phyloP scores from a whole-genome alignment of 352 stramenopile species.

The Globisporangium rhizosaccharum region DNA sequence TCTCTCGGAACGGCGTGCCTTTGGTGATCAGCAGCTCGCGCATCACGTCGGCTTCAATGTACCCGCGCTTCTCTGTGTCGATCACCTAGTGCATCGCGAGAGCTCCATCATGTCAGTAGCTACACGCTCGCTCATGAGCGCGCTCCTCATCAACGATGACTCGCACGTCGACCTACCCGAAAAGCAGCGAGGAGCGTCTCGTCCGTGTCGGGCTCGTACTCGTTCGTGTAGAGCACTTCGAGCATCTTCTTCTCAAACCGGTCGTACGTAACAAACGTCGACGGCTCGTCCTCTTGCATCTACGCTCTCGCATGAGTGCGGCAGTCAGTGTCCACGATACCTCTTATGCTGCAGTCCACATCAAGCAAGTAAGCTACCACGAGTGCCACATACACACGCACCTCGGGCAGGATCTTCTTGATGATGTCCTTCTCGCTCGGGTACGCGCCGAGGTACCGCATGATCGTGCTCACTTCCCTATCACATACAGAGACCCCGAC shows the following conservation, averaged over 20 bases:
- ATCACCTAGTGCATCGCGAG: conserved; percentile 31
- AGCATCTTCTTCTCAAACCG: conserved; percentile 93
- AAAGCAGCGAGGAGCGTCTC: conserved; percentile 86
- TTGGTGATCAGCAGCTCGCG: conserved; percentile 86
- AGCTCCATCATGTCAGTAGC: background rate
- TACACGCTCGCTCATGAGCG: background rate
- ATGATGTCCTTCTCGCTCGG: conserved; percentile 89
- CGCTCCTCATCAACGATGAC: background rate
- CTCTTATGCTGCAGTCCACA: background rate
- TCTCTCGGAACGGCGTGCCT: conserved; percentile 86
- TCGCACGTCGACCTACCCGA: conserved; percentile 17
- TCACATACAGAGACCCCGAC: background rate
- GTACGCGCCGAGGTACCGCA: conserved; percentile 87
- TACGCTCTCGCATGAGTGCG: conserved; percentile 11
- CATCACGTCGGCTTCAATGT: conserved; percentile 88
- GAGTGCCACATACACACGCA: conserved; percentile 14
- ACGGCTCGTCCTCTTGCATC: conserved; percentile 89
- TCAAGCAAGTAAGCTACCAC: background rate
- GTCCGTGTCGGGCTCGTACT: conserved; percentile 86
- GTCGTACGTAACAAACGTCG: conserved; percentile 87
- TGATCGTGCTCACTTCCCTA: conserved; percentile 88
- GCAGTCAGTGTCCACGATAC: background rate
- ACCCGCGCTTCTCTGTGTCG: conserved; percentile 78
- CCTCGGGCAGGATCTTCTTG: conserved; percentile 88
- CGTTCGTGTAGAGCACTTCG: conserved; percentile 83